Evolutionary conservation across 768 basidiomycete species (phyloP).

Genomic region (Suillus americanus): DNA sequence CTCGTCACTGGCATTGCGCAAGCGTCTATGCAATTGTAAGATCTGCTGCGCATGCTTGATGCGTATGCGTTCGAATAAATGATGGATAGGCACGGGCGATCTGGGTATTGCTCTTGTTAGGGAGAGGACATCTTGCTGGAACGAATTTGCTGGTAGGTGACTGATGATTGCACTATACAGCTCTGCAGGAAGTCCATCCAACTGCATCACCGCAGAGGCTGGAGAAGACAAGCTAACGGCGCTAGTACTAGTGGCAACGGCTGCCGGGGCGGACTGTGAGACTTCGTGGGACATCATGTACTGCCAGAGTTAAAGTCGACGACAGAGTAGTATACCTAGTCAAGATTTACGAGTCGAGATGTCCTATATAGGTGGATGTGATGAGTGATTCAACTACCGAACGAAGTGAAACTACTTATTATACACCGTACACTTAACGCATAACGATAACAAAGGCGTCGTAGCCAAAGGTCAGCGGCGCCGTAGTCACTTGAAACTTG

Average conservation of each 20-base stretch:
- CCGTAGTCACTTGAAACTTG: too few relatives aligned
- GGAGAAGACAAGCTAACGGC: background rate
- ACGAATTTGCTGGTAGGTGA: constrained; percentile 43
- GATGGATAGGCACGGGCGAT: constrained; percentile 52
- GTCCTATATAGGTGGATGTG: background rate
- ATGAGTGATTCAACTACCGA: background rate
- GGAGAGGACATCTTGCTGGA: constrained; percentile 55
- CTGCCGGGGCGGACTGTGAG: background rate
- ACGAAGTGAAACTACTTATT: background rate
- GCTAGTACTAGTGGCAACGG: background rate
- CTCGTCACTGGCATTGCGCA: constrained; percentile 39
- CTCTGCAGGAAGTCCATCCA: constrained; percentile 58
- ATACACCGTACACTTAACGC: background rate
- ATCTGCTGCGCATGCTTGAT: constrained; percentile 53
- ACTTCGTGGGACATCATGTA: background rate
- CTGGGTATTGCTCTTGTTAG: constrained; percentile 64
- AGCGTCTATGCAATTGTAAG: constrained; percentile 53
- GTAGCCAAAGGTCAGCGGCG: background rate
- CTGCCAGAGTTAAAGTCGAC: background rate
- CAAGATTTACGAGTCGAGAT: background rate
- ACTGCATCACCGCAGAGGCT: background rate
- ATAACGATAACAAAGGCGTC: background rate
- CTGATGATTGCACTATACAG: constrained; percentile 60
- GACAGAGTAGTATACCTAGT: background rate
- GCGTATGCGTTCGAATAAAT: constrained; percentile 59